Evolutionary conservation across 768 basidiomycete genomes (phyloP), one percentile per base, ranked within the genome.

Genomic region (Cystoderma amianthinum): DNA sequence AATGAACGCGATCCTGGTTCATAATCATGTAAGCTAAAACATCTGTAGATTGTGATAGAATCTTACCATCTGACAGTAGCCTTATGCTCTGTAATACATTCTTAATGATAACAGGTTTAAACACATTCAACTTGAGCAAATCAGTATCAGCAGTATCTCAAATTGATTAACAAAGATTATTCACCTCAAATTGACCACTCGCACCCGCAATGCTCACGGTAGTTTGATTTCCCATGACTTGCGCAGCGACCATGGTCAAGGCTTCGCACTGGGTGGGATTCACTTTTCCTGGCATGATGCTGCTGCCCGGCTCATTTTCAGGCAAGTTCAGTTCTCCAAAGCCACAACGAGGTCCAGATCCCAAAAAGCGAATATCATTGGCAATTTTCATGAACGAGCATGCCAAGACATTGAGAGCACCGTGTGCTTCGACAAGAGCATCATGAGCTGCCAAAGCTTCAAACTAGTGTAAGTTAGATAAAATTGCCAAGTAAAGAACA

Each of bases 261-360:
- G 96, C 96, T 65, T 99, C 96, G 52, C 96, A 98, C 60, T 99
- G 96, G 3, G 96, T 99, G 9, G 96, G 96, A 67, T 99, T 99
- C 44, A 99, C 96, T 69, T 99, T 98, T 46, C 96, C 96, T 5
- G 94, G 96, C 96, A 99, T 99, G 67, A 99, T 98, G 44, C 91
- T 95, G 56, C 91, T 94, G 36, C 96, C 96, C 33, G 96, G 96
- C 65, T 99, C 96, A 61, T 99, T 99, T 67, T 98, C 96, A 9
- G 96, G 96, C 38, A 98, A 67, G 52, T 76, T 82, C 30, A 99
- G 70, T 65, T 99, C 96, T 17, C 96, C 96, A 35, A 99, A 76
- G 42, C 96, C 96, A 55, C 96, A 99, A 33, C 96, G 86, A 44
- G 96, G 96, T 43, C 96, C 96, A 37, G 95, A 98, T 18, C 83